Conservation (phyloP, 1,284 basidiomycete genomes). For the Heliocybe sulcata region DNA sequence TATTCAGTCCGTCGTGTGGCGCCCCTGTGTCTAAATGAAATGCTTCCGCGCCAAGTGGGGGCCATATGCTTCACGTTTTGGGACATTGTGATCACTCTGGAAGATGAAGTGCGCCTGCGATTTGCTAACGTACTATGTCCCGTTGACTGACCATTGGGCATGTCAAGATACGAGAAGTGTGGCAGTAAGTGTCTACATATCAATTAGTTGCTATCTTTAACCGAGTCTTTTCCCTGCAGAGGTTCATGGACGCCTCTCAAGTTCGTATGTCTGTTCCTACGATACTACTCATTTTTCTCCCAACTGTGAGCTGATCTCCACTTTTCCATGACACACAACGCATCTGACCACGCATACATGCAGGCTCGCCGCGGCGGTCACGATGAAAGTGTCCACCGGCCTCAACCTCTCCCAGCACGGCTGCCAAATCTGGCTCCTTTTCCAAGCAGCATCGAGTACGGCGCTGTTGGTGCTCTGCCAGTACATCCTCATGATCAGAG, state of each 20-base stretch:
- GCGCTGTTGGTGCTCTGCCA: constrained; percentile 17
- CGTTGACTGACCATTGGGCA: background rate
- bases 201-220: background rate
- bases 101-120: background rate
- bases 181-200: constrained; percentile 13
- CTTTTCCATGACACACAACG: background rate
- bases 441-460: constrained; percentile 16
- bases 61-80: constrained; percentile 18
- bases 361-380: constrained; percentile 12
- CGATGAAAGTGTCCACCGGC: constrained; percentile 9
- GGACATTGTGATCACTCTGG: constrained; percentile 13
- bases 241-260: constrained; percentile 16
- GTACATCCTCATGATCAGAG: constrained; percentile 16
- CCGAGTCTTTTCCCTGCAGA: constrained; percentile 6
- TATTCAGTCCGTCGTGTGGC: background rate
- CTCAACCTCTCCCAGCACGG: background rate
- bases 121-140: background rate
- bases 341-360: background rate
- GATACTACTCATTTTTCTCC: constrained; percentile 10
- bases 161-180: constrained; percentile 14
- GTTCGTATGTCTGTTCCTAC: constrained; percentile 14
- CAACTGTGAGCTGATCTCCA: constrained; percentile 13
- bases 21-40: background rate
- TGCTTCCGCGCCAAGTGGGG: constrained; percentile 10
- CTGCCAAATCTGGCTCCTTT: constrained; percentile 4